Percentiles rank a stretch among this genome's conserved stretches.
These are phyloP conservation scores for Haplosporangium sp. DNA, from an alignment of 371 early-diverging fungal genomes.

Conservation along the genomic window DNA sequence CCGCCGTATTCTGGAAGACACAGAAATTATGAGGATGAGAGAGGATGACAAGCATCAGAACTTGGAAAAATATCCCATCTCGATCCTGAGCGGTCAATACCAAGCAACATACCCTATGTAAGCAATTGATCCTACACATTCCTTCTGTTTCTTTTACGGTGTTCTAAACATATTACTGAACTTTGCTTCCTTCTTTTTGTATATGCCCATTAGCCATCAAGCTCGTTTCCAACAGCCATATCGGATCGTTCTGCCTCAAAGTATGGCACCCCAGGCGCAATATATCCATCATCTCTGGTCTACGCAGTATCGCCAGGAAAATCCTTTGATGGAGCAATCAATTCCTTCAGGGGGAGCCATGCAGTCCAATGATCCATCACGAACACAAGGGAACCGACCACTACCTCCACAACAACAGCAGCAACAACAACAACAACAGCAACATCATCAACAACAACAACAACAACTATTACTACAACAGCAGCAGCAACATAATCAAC, in stretches of 20 bases:
- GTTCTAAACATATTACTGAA: not conserved
- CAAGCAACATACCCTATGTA: conserved; percentile 69
- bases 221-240: conserved; percentile 62
- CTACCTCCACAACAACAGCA: conserved; percentile 1
- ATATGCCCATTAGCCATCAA: conserved; percentile 54
- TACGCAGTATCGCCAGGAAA: conserved; percentile 18
- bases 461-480: no score
- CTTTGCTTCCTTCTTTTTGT: not conserved
- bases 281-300: conserved; percentile 30
- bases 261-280: conserved; percentile 36
- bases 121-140: conserved; percentile 12
- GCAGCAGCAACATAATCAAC: not conserved
- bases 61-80: conserved; percentile 60
- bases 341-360: no score
- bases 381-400: no score
- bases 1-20: conserved; percentile 23
- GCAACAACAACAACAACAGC: conserved; percentile 3
- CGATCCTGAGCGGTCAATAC: conserved; percentile 68
- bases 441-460: conserved; percentile 8
- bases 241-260: conserved; percentile 56
- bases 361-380: conserved; percentile 2
- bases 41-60: conserved; percentile 52
- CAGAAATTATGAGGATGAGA: conserved; percentile 13
- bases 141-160: not conserved
- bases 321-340: no score